These are phyloP conservation scores for Hepatocystis sp. DNA, from an alignment of 169 alveolate species.

Conservation along the genomic window DNA sequence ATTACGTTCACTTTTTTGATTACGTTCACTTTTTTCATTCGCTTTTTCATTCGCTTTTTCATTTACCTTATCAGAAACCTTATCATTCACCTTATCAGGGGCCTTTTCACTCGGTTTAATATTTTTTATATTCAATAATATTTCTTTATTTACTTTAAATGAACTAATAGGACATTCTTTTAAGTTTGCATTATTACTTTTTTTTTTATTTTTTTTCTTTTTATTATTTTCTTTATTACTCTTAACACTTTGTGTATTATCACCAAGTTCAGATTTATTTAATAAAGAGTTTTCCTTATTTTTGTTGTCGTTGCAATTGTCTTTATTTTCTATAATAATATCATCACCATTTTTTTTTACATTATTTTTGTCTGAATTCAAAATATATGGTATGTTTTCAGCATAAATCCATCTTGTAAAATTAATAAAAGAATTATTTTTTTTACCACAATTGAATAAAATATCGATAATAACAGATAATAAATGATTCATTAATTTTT, in stretches of 20 bases:
- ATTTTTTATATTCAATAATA: constrained; percentile 40
- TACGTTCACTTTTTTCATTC: constrained; percentile 20
- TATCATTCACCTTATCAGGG: no score
- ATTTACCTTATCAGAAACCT: no score
- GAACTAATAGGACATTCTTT: constrained; percentile 22
- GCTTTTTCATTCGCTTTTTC: no score
- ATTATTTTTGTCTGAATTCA: neutral
- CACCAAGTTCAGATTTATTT: no score
- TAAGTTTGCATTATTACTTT: constrained; percentile 2
- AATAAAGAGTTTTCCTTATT: no score
- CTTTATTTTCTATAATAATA: neutral
- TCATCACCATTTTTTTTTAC: neutral
- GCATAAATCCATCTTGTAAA: constrained; percentile 68
- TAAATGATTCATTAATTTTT: constrained; percentile 83
- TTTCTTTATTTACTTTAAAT: constrained; percentile 48
- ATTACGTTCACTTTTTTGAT: constrained; percentile 24
- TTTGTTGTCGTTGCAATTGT: neutral
- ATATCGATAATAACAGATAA: constrained; percentile 80
- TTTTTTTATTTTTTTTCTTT: no score
- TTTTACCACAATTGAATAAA: constrained; percentile 45
- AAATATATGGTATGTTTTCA: constrained; percentile 43
- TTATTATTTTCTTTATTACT: constrained; percentile 1
- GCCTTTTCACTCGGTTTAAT: constrained; percentile 28
- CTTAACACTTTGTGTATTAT: neutral
- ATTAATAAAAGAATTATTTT: constrained; percentile 24